Percentiles rank a stretch among this genome's conserved stretches.
Evolutionary conservation across 2,329 filamentous ascomycete species (phyloP).

Genomic region (Teratosphaeria destructans): DNA sequence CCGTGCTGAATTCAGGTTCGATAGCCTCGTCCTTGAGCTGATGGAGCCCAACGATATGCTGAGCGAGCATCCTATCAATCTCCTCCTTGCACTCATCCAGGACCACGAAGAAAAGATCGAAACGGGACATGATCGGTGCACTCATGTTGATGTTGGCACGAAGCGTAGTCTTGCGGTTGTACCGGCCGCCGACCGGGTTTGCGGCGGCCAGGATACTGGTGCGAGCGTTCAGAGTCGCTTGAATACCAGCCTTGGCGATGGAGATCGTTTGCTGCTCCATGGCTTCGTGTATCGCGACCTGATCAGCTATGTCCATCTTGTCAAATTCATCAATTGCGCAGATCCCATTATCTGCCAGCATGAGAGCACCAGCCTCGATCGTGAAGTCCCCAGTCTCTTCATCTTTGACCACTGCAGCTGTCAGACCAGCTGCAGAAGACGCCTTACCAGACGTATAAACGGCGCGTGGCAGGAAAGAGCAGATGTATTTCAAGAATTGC

Average conservation of each 20-base stretch:
- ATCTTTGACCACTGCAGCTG: conserved; percentile 92
- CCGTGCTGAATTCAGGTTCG: conserved; percentile 86
- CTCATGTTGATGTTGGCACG: conserved; percentile 97
- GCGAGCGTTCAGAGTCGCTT: conserved; percentile 90
- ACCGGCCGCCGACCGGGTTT: conserved; percentile 91
- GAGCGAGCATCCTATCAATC: conserved; percentile 79
- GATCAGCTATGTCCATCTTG: conserved; percentile 97
- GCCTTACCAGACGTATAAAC: conserved; percentile 98
- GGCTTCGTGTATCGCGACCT: conserved; percentile 98
- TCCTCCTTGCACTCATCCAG: conserved; percentile 92
- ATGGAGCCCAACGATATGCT: conserved; percentile 91
- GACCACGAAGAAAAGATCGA: conserved; percentile 97
- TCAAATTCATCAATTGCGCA: conserved; percentile 99
- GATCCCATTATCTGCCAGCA: conserved; percentile 93
- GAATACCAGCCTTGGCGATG: conserved; percentile 96
- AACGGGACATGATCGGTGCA: conserved; percentile 97
- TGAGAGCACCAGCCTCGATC: conserved; percentile 93
- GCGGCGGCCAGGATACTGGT: conserved; percentile 93
- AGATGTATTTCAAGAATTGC: conserved; percentile 96
- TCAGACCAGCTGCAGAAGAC: conserved; percentile 92
- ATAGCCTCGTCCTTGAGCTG: conserved; percentile 86
- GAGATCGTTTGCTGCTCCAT: conserved; percentile 99
- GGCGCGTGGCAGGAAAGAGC: conserved; percentile 88
- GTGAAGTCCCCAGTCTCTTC: conserved; percentile 98
- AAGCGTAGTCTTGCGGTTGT: conserved; percentile 91